phyloP scores from a whole-genome alignment of 768 basidiomycete genomes.

The Boletus sp. region DNA sequence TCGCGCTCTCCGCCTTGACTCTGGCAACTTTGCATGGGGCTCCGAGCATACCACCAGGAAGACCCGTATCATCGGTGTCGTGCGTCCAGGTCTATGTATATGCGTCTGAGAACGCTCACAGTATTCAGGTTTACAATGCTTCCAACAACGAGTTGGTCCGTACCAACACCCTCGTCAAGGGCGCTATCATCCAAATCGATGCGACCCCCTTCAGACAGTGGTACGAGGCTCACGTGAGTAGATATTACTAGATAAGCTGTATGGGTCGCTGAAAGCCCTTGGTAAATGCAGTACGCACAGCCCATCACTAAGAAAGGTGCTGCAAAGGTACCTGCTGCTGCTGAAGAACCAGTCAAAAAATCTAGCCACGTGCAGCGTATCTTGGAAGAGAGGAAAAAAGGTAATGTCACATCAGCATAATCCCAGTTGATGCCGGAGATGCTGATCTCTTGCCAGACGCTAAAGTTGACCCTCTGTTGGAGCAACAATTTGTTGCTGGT shows the following conservation, averaged over 20 bases:
- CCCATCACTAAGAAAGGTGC: conserved; percentile 86
- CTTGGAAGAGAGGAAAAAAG: conserved; percentile 89
- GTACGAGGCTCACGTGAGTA: conserved; percentile 95
- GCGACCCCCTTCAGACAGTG: conserved; percentile 99
- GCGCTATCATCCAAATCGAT: conserved; percentile 95
- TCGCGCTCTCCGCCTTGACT: conserved; percentile 94
- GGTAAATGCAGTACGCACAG: conserved; percentile 74
- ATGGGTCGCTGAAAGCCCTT: conserved; percentile 1
- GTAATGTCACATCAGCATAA: conserved; percentile 38
- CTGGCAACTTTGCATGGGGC: conserved; percentile 98
- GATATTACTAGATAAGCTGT: background rate
- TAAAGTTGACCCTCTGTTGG: conserved; percentile 88
- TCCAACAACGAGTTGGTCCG: conserved; percentile 99
- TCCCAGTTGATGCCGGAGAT: background rate
- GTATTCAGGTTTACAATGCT: conserved; percentile 86
- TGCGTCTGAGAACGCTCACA: conserved; percentile 6
- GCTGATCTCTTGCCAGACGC: conserved; percentile 53
- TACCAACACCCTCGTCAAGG: conserved; percentile 98
- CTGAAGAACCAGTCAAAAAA: conserved; percentile 67
- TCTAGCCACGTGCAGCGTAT: conserved; percentile 90
- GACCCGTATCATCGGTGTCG: conserved; percentile 94
- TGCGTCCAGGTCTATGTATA: conserved; percentile 44
- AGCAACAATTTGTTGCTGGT: conserved; percentile 89
- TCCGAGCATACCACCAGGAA: conserved; percentile 93
- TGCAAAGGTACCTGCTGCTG: conserved; percentile 50